A percentile compares a stretch with the other conserved stretches of the same genome.
phyloP scores from a whole-genome alignment of 2,329 filamentous ascomycete species.

The Fusarium illudens region DNA sequence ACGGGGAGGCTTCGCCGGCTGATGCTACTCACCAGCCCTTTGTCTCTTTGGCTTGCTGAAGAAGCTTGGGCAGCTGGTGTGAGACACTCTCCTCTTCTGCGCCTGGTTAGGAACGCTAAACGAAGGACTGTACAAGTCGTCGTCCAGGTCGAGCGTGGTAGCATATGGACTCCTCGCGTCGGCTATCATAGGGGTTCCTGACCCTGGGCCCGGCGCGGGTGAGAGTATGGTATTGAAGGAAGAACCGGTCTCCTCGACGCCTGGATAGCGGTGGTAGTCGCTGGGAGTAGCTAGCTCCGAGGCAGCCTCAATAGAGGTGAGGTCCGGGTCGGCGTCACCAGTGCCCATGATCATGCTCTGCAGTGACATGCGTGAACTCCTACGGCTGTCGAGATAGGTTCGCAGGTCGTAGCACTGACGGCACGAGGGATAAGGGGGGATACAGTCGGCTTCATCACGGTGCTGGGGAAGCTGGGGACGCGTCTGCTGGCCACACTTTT shows the following conservation, averaged over 20 bases:
- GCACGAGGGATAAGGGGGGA: conserved; percentile 52
- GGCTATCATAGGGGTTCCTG: conserved; percentile 44
- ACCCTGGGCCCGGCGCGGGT: conserved; percentile 24
- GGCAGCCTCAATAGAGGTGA: conserved; percentile 49
- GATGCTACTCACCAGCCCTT: conserved; percentile 27
- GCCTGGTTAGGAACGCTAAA: conserved; percentile 17
- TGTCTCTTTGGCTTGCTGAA: conserved; percentile 33
- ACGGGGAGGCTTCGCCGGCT: conserved; percentile 54
- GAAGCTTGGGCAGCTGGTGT: not conserved
- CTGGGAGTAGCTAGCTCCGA: conserved; percentile 55
- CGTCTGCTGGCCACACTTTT: conserved; percentile 51
- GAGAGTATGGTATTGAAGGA: conserved; percentile 46
- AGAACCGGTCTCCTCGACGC: conserved; percentile 47
- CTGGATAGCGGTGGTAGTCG: conserved; percentile 47
- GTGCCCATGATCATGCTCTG: conserved; percentile 53
- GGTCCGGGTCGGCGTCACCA: conserved; percentile 50
- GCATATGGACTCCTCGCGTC: conserved; percentile 53
- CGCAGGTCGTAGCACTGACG: conserved; percentile 53
- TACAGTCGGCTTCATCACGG: conserved; percentile 52
- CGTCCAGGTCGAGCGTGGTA: conserved; percentile 47
- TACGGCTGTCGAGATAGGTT: conserved; percentile 52
- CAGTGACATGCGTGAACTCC: conserved; percentile 53
- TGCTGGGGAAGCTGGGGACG: conserved; percentile 53
- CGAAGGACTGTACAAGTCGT: conserved; percentile 43
- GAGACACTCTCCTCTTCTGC: conserved; percentile 25